Evolutionary conservation across 148 eudicot genomes (phyloP).

Genomic region (Mesembryanthemum crystallinum): DNA sequence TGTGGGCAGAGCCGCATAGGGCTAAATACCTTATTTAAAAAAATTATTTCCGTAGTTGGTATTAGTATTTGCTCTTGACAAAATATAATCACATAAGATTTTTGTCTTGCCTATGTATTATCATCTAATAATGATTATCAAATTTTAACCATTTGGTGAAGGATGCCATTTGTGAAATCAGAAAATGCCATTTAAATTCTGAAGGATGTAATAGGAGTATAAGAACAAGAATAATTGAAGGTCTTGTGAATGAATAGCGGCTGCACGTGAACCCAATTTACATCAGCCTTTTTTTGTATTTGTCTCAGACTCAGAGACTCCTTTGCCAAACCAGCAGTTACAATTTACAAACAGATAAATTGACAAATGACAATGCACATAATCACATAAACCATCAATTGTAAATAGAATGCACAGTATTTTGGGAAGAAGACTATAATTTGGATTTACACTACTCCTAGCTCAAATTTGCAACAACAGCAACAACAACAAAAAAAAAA

Average conservation of each 20-base stretch:
- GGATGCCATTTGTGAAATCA: neutral
- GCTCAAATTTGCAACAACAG: too few species aligned
- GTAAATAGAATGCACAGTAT: too few species aligned
- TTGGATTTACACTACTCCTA: too few species aligned
- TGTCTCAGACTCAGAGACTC: slow-evolving; percentile 17
- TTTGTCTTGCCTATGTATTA: neutral
- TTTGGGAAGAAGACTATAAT: too few species aligned
- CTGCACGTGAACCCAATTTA: slow-evolving; percentile 30
- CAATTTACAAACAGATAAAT: neutral
- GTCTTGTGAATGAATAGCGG: slow-evolving; percentile 35
- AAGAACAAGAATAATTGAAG: slow-evolving; percentile 7
- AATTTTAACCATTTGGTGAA: neutral
- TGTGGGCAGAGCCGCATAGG: too few species aligned
- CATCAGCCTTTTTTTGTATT: slow-evolving; percentile 14
- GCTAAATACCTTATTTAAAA: neutral
- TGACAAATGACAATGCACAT: neutral
- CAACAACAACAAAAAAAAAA: too few species aligned
- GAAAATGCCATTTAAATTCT: slow-evolving; percentile 8
- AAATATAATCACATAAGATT: too few species aligned
- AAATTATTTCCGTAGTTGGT: too few species aligned
- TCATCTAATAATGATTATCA: too few species aligned
- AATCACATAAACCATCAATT: neutral
- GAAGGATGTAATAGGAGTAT: neutral
- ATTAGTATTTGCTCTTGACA: neutral
- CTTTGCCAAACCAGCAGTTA: neutral